Evolutionary conservation across 2,329 filamentous ascomycete genomes (phyloP).

Genomic region (Lachnellula occidentalis): DNA sequence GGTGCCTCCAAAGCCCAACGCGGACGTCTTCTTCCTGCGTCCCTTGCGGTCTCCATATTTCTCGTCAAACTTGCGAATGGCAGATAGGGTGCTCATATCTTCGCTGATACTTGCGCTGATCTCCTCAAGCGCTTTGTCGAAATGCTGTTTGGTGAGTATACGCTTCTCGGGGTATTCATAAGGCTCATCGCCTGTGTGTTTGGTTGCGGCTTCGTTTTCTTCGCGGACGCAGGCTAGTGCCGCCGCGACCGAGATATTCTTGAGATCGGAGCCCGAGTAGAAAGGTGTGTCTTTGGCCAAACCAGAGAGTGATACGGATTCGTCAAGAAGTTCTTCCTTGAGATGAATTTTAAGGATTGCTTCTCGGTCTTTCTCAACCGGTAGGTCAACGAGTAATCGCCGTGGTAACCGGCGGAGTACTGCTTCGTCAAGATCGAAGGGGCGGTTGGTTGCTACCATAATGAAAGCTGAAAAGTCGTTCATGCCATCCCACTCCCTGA

Average conservation of each 20-base stretch:
- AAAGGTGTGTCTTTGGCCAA: constrained; percentile 65
- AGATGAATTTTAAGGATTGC: constrained; percentile 69
- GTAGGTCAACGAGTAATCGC: constrained; percentile 68
- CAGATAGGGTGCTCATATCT: constrained; percentile 80
- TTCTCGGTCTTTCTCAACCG: constrained; percentile 58
- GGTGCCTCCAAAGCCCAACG: constrained; percentile 52
- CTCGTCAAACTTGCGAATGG: constrained; percentile 92
- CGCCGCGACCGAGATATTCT: constrained; percentile 75
- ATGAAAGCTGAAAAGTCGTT: constrained; percentile 80
- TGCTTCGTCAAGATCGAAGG: constrained; percentile 89
- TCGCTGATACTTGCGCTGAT: constrained; percentile 90
- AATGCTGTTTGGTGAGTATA: constrained; percentile 63
- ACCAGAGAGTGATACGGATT: constrained; percentile 53
- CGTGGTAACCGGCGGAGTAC: constrained; percentile 72
- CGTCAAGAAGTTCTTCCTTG: constrained; percentile 58
- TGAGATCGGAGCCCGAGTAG: constrained; percentile 79
- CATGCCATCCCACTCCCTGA: constrained; percentile 95
- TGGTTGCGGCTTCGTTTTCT: constrained; percentile 47
- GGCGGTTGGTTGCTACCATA: constrained; percentile 95
- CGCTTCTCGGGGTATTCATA: constrained; percentile 61
- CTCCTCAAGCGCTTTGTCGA: constrained; percentile 78
- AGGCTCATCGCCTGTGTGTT: constrained; percentile 36
- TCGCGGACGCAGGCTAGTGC: constrained; percentile 75
- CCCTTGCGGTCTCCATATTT: constrained; percentile 80
- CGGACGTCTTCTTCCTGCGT: constrained; percentile 51